Evolutionary conservation across 768 basidiomycete species (phyloP), one percentile per base, ranked within the genome.

Genomic region (Panaeolus papilionaceus): DNA sequence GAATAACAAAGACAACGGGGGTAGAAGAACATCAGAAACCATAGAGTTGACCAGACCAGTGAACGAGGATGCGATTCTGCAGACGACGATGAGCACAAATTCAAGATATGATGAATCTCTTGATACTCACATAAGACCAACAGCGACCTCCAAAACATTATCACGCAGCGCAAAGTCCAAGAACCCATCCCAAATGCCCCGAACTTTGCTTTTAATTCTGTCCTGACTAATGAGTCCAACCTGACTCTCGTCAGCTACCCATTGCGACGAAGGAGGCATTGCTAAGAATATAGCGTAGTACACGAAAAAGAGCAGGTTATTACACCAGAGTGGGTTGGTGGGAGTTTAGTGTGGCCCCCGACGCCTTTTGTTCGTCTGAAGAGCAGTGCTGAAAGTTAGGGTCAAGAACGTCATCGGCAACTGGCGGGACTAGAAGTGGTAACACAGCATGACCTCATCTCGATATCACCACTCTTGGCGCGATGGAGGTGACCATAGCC

Each of bases 81-180:
- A 38, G 28, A 26, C 3, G 39, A 61, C 38, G 26, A 40, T 64
- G 7, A 44, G 16, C 23, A n/a, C 23, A 38, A 63, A 6, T 0
- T 2, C 18, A 16, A 44, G 10, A 26, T 9, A 63, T 20, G 4
- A 44, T 1, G 18, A 49, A 20, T 28, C 26, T 26, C 2, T 40
- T 6, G 18, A 45, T 67, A 73, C 76, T 26, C 62, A 79, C 79
- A 84, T 82, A 8, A 85, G 71, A 78, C 83, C 83, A 51, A 84
- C 76, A 12, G 83, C 81, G 40, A 85, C 81, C 69, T 85, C 83
- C 3, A 85, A 75, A 10, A 85, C 83, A 70, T 81, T 83, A 63
- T 85, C 83, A 9, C 83, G 71, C 40, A 80, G 69, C 20, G 78
- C 76, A 61, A 81, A 80, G 6, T 72, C 64, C 9, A 68, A 42